Conservation (phyloP, 78 protist species). For the Anaeramoeba flamelloides region DNA sequence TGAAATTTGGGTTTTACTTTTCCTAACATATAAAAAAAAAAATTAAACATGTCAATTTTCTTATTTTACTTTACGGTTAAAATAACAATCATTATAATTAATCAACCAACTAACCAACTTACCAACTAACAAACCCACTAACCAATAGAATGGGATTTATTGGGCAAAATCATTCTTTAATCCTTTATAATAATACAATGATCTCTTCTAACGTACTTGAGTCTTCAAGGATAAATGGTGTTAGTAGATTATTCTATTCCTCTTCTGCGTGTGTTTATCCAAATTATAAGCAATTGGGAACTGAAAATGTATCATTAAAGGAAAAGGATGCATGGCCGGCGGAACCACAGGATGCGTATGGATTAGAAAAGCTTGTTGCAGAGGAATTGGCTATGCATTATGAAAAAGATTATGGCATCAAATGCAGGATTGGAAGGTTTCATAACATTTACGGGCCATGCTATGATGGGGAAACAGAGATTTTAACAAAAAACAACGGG, state of each 20-base stretch:
- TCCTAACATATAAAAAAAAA: no score
- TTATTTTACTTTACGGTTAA: no score
- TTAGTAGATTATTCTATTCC: constrained; percentile 36
- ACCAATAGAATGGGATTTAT: constrained; percentile 81
- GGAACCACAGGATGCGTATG: constrained; percentile 66
- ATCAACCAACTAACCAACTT: no score
- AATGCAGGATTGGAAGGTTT: constrained; percentile 43
- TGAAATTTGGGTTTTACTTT: no score
- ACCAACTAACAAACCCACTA: no score
- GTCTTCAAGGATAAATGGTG: constrained; percentile 36
- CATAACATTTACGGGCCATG: no score
- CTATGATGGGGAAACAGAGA: no score
- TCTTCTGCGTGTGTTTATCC: constrained; percentile 61
- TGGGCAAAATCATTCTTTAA: constrained; percentile 43
- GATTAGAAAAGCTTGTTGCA: constrained; percentile 56
- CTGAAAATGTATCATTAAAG: constrained; percentile 28
- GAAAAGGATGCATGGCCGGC: constrained; percentile 69
- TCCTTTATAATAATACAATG: constrained; percentile 53
- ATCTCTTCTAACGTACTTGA: constrained; percentile 41
- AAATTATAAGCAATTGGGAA: constrained; percentile 34
- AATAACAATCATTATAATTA: no score
- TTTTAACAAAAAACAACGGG: no score
- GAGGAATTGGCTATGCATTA: constrained; percentile 47
- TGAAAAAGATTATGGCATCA: constrained; percentile 35
- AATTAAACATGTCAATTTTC: no score